Conservation (phyloP, 768 basidiomycete genomes). For the Boletus coccyginus region DNA sequence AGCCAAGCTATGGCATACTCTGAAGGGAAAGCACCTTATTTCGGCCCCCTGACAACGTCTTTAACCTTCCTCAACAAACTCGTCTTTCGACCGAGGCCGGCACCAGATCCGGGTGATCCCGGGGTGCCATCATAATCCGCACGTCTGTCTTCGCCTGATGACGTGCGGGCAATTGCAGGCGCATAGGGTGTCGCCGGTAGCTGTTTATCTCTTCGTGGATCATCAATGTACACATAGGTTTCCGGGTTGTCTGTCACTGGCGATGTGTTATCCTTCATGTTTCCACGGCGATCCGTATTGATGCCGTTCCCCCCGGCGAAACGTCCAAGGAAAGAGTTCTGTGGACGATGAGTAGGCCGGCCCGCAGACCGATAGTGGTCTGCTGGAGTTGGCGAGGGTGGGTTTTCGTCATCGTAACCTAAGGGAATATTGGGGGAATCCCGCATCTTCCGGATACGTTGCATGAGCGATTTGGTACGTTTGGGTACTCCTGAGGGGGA, state of each 20-base stretch:
- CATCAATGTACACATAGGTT: conserved; percentile 66
- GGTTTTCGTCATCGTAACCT: conserved; percentile 40
- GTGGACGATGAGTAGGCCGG: conserved; percentile 68
- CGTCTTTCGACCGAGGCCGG: conserved; percentile 63
- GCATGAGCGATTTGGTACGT: conserved; percentile 81
- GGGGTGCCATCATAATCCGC: conserved; percentile 51
- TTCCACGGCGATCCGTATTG: conserved; percentile 31
- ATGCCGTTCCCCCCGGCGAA: conserved; percentile 43
- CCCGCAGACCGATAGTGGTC: conserved; percentile 22
- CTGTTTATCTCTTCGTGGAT: conserved; percentile 50
- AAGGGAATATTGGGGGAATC: conserved; percentile 82
- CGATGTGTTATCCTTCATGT: conserved; percentile 35
- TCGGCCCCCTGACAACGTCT: conserved; percentile 61
- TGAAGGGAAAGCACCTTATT: conserved; percentile 24
- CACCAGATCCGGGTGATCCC: conserved; percentile 36
- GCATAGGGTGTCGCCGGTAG: conserved; percentile 43
- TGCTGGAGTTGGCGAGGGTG: conserved; percentile 44
- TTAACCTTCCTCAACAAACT: conserved; percentile 81
- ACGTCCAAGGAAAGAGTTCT: conserved; percentile 78
- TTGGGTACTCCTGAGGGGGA: conserved; percentile 53
- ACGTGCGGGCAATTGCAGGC: conserved; percentile 20
- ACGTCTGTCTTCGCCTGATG: conserved; percentile 29
- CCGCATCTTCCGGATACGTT: conserved; percentile 86
- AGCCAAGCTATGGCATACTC: conserved; percentile 5
- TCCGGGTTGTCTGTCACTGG: conserved; percentile 40